These are phyloP conservation scores for Trichoderma sp. DNA, from an alignment of 2,329 filamentous ascomycete genomes.

Conservation along the genomic window DNA sequence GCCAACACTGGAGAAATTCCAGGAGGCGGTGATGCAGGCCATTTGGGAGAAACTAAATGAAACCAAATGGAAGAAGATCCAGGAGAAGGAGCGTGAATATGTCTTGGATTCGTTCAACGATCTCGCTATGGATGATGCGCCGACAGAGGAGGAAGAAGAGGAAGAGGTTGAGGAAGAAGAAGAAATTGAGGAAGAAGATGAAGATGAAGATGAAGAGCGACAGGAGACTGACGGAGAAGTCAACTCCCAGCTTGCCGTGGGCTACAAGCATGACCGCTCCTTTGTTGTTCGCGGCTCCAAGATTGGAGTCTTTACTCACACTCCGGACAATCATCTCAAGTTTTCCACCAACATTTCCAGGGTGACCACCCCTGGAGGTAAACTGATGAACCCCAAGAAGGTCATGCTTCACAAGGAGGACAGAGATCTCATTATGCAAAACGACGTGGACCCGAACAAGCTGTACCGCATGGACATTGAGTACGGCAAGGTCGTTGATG, in stretches of 20 bases:
- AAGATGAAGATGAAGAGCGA: slow-evolving; percentile 73
- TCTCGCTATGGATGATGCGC: slow-evolving; percentile 80
- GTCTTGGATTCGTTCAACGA: slow-evolving; percentile 95
- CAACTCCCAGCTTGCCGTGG: slow-evolving; percentile 92
- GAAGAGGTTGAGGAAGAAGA: slow-evolving; percentile 47
- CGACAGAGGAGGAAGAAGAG: slow-evolving; percentile 42
- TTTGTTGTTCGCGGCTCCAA: slow-evolving; percentile 97
- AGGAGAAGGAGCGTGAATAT: slow-evolving; percentile 90
- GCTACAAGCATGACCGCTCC: slow-evolving; percentile 94
- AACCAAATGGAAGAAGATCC: slow-evolving; percentile 88
- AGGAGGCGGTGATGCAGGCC: slow-evolving; percentile 90
- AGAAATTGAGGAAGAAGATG: slow-evolving; percentile 58
- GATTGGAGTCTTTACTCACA: slow-evolving; percentile 98
- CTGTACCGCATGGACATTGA: slow-evolving; percentile 97
- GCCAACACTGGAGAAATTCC: slow-evolving; percentile 76
- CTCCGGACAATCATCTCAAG: slow-evolving; percentile 83
- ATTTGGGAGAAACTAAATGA: slow-evolving; percentile 96
- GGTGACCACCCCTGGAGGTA: slow-evolving; percentile 82
- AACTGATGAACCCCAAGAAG: slow-evolving; percentile 89
- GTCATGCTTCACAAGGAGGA: slow-evolving; percentile 95
- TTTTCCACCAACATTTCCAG: slow-evolving; percentile 98
- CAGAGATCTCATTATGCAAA: slow-evolving; percentile 84
- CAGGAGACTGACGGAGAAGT: slow-evolving; percentile 76
- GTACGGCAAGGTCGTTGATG: slow-evolving; percentile 95
- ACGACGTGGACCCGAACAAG: slow-evolving; percentile 77